These are phyloP conservation scores for Eucalyptus tenuipes DNA, from an alignment of 345 rosid species.

Conservation along the genomic window DNA sequence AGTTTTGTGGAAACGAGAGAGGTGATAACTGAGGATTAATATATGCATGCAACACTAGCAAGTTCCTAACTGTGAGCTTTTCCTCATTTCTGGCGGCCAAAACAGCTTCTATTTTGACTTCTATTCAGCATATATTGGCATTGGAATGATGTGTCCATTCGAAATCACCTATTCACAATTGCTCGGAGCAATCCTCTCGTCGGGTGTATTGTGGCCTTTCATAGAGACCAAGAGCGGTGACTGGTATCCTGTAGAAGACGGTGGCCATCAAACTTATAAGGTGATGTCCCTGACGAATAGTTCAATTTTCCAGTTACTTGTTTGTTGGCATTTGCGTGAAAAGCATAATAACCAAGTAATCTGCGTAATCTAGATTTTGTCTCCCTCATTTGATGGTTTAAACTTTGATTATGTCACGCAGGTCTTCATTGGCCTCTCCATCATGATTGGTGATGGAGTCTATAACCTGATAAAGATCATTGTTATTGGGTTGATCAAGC, in stretches of 20 bases:
- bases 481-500: background rate
- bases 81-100: background rate
- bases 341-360: background rate
- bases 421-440: background rate
- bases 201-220: background rate
- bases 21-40: background rate
- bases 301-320: background rate
- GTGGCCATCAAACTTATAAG: background rate
- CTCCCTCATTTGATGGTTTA: background rate
- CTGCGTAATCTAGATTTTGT: background rate
- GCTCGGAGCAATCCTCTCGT: background rate
- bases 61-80: background rate
- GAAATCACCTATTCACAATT: background rate
- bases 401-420: background rate
- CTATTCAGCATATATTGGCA: background rate
- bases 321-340: background rate
- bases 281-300: background rate
- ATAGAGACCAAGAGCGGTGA: background rate
- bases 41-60: background rate
- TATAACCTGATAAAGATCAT: background rate
- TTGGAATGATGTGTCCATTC: background rate
- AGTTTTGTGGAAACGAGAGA: background rate
- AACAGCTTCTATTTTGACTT: background rate
- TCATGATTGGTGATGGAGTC: background rate
- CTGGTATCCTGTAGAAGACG: background rate